Conservation (phyloP, 2,329 filamentous ascomycete species). For the Xylariaceae sp. region DNA sequence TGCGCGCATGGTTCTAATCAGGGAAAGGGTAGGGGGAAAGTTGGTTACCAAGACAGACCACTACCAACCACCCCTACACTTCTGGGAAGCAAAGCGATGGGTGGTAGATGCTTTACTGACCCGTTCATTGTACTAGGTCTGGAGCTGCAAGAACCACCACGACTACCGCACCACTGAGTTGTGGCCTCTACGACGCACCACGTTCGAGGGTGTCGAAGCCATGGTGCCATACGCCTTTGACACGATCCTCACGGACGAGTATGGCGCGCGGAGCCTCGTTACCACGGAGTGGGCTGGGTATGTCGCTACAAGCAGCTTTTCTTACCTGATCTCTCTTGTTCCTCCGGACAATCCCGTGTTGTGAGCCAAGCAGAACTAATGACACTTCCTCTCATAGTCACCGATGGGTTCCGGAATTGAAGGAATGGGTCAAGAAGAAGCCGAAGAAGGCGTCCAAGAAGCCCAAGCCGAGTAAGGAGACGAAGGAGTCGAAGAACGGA, state of each 20-base stretch:
- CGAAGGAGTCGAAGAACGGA: too few species aligned
- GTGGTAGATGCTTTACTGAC: too few species aligned
- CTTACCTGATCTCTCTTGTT: constrained; percentile 1
- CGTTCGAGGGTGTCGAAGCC: constrained; percentile 67
- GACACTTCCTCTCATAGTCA: constrained; percentile 37
- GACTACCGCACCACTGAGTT: constrained; percentile 62
- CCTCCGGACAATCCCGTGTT: not conserved
- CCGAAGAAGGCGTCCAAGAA: constrained; percentile 5
- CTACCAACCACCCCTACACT: too few species aligned
- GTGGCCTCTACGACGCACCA: constrained; percentile 65
- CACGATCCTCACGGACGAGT: constrained; percentile 57
- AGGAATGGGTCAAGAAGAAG: constrained; percentile 48
- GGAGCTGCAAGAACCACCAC: constrained; percentile 77
- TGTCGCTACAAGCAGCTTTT: constrained; percentile 23
- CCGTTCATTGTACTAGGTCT: too few species aligned
- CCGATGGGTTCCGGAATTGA: constrained; percentile 48
- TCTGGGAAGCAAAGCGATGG: too few species aligned
- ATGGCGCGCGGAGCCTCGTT: constrained; percentile 52
- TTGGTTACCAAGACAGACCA: too few species aligned
- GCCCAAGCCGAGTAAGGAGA: too few species aligned
- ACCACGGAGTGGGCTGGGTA: constrained; percentile 56
- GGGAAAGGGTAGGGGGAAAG: too few species aligned
- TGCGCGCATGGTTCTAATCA: too few species aligned
- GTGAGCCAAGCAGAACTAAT: constrained; percentile 4
- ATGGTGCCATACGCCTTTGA: constrained; percentile 64